Percentiles rank a stretch among this genome's conserved stretches.
Evolutionary conservation across 1,139 yeast genomes (phyloP).

Genomic region (Blastobotrys proliferans): DNA sequence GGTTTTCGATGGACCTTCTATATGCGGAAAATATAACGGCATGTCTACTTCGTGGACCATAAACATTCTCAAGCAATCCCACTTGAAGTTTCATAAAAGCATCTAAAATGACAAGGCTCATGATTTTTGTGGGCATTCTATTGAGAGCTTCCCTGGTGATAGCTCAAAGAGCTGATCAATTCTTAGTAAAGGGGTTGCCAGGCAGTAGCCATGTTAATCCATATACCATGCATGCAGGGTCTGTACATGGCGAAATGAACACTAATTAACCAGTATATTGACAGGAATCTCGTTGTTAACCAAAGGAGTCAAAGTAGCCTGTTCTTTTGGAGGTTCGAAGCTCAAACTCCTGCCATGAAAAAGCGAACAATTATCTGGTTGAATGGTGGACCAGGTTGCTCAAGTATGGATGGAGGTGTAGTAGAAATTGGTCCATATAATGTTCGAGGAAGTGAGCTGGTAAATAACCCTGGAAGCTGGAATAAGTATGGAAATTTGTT

Average conservation of each 20-base stretch:
- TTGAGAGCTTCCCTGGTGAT: not conserved
- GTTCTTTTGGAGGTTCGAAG: constrained; percentile 66
- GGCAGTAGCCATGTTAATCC: constrained; percentile 28
- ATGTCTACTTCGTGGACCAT: no score
- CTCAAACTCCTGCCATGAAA: constrained; percentile 29
- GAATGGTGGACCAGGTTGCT: constrained; percentile 88
- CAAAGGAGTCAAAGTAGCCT: constrained; percentile 60
- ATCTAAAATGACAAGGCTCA: no score
- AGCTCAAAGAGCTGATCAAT: constrained; percentile 30
- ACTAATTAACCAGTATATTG: not conserved
- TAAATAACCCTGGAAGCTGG: constrained; percentile 77
- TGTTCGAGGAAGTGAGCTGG: constrained; percentile 42
- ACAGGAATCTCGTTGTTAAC: constrained; percentile 54
- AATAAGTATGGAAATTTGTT: constrained; percentile 70
- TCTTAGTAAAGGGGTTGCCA: constrained; percentile 35
- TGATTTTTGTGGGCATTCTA: no score
- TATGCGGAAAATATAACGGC: no score
- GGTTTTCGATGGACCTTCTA: no score
- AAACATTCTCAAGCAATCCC: no score
- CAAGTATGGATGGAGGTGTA: constrained; percentile 95
- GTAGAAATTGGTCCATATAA: constrained; percentile 91
- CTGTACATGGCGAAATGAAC: constrained; percentile 15
- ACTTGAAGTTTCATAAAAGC: no score
- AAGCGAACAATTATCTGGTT: constrained; percentile 59
- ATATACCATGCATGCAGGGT: constrained; percentile 43